Evolutionary conservation across 1,284 basidiomycete species (phyloP).

Genomic region (Pseudozyma hubeiensis): DNA sequence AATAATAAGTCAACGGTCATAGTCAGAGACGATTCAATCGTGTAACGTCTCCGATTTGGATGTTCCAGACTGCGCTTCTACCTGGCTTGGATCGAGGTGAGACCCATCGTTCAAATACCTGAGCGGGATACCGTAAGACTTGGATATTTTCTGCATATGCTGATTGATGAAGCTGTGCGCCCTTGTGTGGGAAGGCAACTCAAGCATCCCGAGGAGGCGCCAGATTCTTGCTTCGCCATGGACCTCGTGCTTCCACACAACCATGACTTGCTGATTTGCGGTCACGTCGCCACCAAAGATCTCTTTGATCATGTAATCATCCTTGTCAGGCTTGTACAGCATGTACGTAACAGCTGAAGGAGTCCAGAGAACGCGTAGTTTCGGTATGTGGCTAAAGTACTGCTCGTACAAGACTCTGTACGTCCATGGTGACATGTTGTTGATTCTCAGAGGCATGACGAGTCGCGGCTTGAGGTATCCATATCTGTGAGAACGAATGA

Average conservation of each 20-base stretch:
- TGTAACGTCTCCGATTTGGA: no score
- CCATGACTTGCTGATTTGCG: neutral
- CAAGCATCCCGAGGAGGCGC: neutral
- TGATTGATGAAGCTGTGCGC: no score
- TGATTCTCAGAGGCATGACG: neutral
- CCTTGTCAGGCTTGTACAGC: neutral
- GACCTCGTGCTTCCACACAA: neutral
- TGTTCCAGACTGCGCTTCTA: no score
- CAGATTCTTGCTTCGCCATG: conserved; percentile 1
- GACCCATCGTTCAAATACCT: no score
- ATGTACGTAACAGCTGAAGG: neutral
- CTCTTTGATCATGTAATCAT: neutral
- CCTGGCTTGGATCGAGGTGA: no score
- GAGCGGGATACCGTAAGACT: no score
- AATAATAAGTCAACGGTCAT: no score
- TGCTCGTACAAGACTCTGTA: neutral
- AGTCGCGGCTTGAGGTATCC: neutral
- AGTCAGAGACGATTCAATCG: no score
- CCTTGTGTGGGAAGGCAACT: conserved; percentile 2
- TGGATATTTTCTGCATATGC: no score
- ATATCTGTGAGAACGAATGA: neutral
- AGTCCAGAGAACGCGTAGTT: neutral
- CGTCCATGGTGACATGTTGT: neutral
- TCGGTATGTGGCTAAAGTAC: neutral
- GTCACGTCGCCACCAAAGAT: neutral